phyloP scores from a whole-genome alignment of 2,329 filamentous ascomycete species.

The Dothistroma pini region DNA sequence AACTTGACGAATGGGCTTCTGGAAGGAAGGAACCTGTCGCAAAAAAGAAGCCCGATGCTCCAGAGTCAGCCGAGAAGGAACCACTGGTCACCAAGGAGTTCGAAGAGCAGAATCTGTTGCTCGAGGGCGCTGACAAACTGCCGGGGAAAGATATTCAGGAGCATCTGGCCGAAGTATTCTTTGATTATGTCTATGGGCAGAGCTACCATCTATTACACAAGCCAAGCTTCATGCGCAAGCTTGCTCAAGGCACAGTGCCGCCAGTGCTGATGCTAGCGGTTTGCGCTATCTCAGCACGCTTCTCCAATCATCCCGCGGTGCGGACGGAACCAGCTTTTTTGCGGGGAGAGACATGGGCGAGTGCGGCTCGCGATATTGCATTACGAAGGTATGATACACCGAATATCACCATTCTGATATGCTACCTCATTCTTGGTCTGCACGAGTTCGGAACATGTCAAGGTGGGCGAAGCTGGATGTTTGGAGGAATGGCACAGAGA shows the following conservation, averaged over 20 bases:
- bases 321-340: slow-evolving; percentile 75
- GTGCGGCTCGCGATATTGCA: slow-evolving; percentile 80
- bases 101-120: slow-evolving; percentile 73
- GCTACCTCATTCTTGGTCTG: slow-evolving; percentile 79
- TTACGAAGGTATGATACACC: slow-evolving; percentile 87
- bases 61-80: slow-evolving; percentile 6
- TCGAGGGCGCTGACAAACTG: slow-evolving; percentile 77
- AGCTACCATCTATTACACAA: slow-evolving; percentile 94
- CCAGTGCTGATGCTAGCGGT: slow-evolving; percentile 91
- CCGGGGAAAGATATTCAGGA: slow-evolving; percentile 86
- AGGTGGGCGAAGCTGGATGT: slow-evolving; percentile 90
- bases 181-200: slow-evolving; percentile 93
- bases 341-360: slow-evolving; percentile 87
- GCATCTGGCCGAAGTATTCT: slow-evolving; percentile 90
- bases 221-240: slow-evolving; percentile 89
- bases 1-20: slow-evolving; percentile 73
- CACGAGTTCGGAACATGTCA: slow-evolving; percentile 98
- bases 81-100: slow-evolving; percentile 43
- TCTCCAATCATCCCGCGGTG: slow-evolving; percentile 82
- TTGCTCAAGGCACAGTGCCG: slow-evolving; percentile 74
- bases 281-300: slow-evolving; percentile 91
- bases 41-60: slow-evolving; percentile 37
- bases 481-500: slow-evolving; percentile 88
- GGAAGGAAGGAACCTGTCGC: slow-evolving; percentile 37
- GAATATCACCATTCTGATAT: slow-evolving; percentile 92